These are phyloP conservation scores for Leishmania gerbilli DNA, from an alignment of 208 protist genomes.

Conservation along the genomic window DNA sequence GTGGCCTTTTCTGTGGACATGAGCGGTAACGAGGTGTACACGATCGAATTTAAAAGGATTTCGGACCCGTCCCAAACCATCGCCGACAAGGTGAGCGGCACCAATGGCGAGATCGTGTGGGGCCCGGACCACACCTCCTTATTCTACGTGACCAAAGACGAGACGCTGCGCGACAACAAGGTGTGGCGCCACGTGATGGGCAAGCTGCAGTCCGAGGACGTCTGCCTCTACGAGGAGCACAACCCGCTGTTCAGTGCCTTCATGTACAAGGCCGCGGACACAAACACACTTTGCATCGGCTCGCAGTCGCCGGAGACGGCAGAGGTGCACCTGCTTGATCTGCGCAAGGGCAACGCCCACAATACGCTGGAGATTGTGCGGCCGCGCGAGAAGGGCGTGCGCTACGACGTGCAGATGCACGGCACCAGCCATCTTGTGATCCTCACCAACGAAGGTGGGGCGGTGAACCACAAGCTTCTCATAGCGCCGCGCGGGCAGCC, in stretches of 20 bases:
- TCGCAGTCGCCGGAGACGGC: conserved; percentile 79
- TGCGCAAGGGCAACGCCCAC: conserved; percentile 62
- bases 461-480: conserved; percentile 82
- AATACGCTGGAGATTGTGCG: conserved; percentile 68
- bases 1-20: conserved; percentile 87
- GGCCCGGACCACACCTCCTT: conserved; percentile 57
- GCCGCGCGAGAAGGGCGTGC: conserved; percentile 75
- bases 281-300: conserved; percentile 63
- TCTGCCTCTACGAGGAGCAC: conserved; percentile 78
- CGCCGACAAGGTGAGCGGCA: conserved; percentile 63
- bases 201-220: conserved; percentile 66
- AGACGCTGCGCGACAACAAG: conserved; percentile 74
- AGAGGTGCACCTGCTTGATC: conserved; percentile 76
- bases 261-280: conserved; percentile 61
- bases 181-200: conserved; percentile 88
- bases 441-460: conserved; percentile 77
- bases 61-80: conserved; percentile 24
- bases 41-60: conserved; percentile 59
- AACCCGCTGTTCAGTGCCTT: conserved; percentile 74
- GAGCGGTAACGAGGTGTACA: conserved; percentile 86
- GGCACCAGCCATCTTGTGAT: conserved; percentile 71
- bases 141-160: conserved; percentile 89
- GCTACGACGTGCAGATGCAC: conserved; percentile 80
- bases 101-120: conserved; percentile 82
- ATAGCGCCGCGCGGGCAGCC: conserved; percentile 47